Conservation (phyloP, 495 filamentous ascomycete genomes). For the Ascodesmis nigricans region DNA sequence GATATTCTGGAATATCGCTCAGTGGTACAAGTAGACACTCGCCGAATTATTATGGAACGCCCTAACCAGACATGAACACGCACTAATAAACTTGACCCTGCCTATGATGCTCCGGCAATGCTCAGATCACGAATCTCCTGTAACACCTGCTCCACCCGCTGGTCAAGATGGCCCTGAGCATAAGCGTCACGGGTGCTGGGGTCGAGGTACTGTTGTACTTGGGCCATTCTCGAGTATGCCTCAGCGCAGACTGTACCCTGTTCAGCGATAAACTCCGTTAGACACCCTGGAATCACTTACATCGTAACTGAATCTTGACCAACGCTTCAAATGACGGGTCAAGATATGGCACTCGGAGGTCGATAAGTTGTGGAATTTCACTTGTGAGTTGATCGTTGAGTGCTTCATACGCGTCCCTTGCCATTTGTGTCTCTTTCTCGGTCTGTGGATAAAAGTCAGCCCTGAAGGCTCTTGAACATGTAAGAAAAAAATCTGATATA, state of each 20-base stretch:
- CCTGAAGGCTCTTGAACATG: neutral
- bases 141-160: constrained; percentile 79
- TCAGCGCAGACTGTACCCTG: constrained; percentile 51
- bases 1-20: neutral
- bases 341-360: constrained; percentile 86
- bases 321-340: constrained; percentile 92
- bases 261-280: neutral
- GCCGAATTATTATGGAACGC: neutral
- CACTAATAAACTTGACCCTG: neutral
- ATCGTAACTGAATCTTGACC: constrained; percentile 93
- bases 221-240: constrained; percentile 89
- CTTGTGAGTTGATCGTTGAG: constrained; percentile 85
- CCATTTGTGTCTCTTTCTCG: constrained; percentile 85
- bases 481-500: constrained; percentile 1
- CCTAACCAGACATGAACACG: neutral
- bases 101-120: constrained; percentile 41
- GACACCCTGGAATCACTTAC: constrained; percentile 6
- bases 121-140: constrained; percentile 94
- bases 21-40: neutral
- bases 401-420: constrained; percentile 79
- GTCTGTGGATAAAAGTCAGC: constrained; percentile 19
- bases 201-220: constrained; percentile 96
- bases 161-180: constrained; percentile 78
- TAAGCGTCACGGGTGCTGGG: constrained; percentile 93
- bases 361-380: constrained; percentile 92